Base-by-base conservation (phyloP, 306 rosid genomes). In the Cercis canadensis region DNA sequence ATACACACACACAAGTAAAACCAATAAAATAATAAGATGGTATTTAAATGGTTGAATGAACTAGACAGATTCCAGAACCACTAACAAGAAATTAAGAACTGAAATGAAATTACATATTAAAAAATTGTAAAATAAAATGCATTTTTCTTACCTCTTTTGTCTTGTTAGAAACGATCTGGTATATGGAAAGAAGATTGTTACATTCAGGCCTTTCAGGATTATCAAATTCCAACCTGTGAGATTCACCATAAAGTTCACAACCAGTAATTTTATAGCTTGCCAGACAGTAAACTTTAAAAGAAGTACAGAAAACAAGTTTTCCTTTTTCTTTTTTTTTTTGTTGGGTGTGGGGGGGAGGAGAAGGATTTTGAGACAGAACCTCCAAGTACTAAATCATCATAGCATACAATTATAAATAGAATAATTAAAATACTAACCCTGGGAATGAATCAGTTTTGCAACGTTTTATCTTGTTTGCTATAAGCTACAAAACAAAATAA, bases 121-220 rank as follows among this genome's bases (percentile, higher is more conserved):
- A n/a, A 13, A 2, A 31, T n/a, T 46, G 31, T 56, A 72, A 49
- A 24, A 41, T 24, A 43, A 39, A 36, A 67, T 50, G 74, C 21
- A 71, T 61, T 69, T n/a, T 50, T 37, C 6, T 53, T 65, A 93
- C 98, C 96, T 89, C 96, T 83, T 94, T 91, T n/a, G 88, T 72
- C 87, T 86, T 90, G 69, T 84, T 90, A 21, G 91, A 81, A 72
- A 83, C 29, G 43, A 94, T 92, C 84, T 91, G 97, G 72, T 89
- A 94, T 76, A 91, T 77, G 69, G 99, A 87, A 62, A 94, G 96
- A 83, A 94, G 97, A 81, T 93, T 93, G 83, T 80, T 81, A 85
- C 96, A 94, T 79, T 94, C 98, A 8, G 98, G 97, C 82, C 99
- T 89, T 80, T 89, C 97, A 17, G 92, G 83, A 86, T 94, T 91